Evolutionary conservation across 2,329 filamentous ascomycete species (phyloP), one percentile per base, ranked within the genome.

Genomic region (Xylariaceae sp.): DNA sequence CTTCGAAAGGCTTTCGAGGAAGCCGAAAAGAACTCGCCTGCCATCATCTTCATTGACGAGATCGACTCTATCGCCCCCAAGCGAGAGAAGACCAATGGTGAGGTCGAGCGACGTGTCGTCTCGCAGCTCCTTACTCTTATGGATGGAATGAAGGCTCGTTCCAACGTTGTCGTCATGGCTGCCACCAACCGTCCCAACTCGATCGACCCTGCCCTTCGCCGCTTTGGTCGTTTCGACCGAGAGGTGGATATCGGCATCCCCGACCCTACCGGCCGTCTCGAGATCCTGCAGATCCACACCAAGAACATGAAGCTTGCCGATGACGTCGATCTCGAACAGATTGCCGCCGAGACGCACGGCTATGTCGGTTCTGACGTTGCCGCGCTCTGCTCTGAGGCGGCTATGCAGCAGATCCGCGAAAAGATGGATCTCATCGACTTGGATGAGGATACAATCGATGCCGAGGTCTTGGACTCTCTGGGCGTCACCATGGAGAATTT

Each of bases 401-500:
- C 92, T 50, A 98, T 98, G 92, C 92, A 98, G 68, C 92, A 98
- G 71, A 98, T 98, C 67, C 90, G 92, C 71, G 92, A 98, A 71
- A 98, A 98, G 84, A 98, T 98, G 92, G 92, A 98, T 63, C 79
- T 98, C 50, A 98, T 98, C 54, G 92, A 98, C 67, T 78, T 98
- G 23, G 92, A 98, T 51, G 92, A 98, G 71, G 92, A 98, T 61
- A 98, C 92, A 47, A 98, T 98, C 48, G 92, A 98, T 57, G 92
- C 92, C 19, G 92, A 98, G 71, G 92, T 98, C 36, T 79, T 98
- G 38, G 92, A 98, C 69, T 97, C 92, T 31, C 81, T 98, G 32
- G 92, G 92, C 64, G 92, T 98, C 34, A 98, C 92, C 47, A 97
- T 97, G 88, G 92, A 98, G 68, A 98, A 98, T 79, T 98, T 98